These are phyloP conservation scores for Beauveria varroae DNA, from an alignment of 2,329 filamentous ascomycete genomes.

Conservation along the genomic window DNA sequence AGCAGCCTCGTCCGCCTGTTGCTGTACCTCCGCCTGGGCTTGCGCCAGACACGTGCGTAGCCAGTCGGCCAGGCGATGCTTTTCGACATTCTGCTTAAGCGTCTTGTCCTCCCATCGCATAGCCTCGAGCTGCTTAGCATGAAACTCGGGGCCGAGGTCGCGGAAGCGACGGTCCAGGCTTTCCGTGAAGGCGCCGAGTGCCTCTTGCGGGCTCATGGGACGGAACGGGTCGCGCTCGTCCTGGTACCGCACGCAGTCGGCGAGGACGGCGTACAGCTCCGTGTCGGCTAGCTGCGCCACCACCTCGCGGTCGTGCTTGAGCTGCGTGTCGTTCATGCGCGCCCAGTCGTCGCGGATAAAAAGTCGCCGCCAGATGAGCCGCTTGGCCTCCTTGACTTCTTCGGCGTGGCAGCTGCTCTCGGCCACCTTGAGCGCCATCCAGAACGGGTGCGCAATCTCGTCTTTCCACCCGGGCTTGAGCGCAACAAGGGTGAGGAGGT, in stretches of 20 bases:
- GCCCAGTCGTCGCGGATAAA: slow-evolving; percentile 82
- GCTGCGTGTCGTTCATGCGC: slow-evolving; percentile 66
- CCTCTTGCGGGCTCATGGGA: slow-evolving; percentile 44
- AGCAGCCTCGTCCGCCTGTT: slow-evolving; percentile 22
- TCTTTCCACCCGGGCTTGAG: slow-evolving; percentile 40
- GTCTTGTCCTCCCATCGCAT: slow-evolving; percentile 65
- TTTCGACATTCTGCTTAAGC: slow-evolving; percentile 57
- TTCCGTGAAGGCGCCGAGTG: slow-evolving; percentile 53
- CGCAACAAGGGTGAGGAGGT: slow-evolving; percentile 69
- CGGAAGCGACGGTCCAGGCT: slow-evolving; percentile 54
- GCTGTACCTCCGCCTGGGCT: slow-evolving; percentile 28
- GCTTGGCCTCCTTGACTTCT: slow-evolving; percentile 50
- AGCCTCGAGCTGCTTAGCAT: slow-evolving; percentile 60
- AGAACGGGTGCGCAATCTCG: slow-evolving; percentile 62
- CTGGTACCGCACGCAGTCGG: slow-evolving; percentile 53
- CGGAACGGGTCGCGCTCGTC: slow-evolving; percentile 34
- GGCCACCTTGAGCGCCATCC: slow-evolving; percentile 59
- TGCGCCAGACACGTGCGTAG: slow-evolving; percentile 30
- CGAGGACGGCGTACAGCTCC: slow-evolving; percentile 59
- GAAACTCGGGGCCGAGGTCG: slow-evolving; percentile 54
- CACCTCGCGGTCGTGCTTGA: slow-evolving; percentile 64
- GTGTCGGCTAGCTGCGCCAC: slow-evolving; percentile 56
- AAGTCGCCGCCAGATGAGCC: slow-evolving; percentile 78
- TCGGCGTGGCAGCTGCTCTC: slow-evolving; percentile 47
- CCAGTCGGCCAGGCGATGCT: slow-evolving; percentile 66